phyloP scores from a whole-genome alignment of 495 filamentous ascomycete genomes.

The Talaromyces stipitatus region DNA sequence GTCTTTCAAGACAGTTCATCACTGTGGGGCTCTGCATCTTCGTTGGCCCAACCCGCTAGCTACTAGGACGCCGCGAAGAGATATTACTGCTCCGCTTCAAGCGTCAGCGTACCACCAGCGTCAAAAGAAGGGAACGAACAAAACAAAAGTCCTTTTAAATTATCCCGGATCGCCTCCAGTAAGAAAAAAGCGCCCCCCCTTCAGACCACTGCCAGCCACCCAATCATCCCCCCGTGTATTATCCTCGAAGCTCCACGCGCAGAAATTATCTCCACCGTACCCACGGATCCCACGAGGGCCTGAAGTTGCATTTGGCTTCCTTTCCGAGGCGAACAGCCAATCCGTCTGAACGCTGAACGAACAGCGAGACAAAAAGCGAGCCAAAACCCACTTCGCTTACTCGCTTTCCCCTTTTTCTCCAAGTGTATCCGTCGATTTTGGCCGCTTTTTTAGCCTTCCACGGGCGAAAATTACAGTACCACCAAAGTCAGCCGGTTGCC shows the following conservation, averaged over 20 bases:
- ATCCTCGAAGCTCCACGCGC: conserved; percentile 8
- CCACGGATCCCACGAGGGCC: conserved; percentile 27
- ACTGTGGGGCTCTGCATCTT: not conserved
- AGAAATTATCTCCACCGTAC: not conserved
- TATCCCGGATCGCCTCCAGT: conserved; percentile 2
- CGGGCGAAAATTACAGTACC: conserved; percentile 16
- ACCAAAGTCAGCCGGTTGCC: conserved; percentile 14
- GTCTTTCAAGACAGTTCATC: not conserved
- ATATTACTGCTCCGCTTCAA: conserved; percentile 3
- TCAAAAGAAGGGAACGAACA: not conserved
- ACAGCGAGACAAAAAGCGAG: not conserved
- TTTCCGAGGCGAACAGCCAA: conserved; percentile 20
- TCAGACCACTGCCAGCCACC: conserved; percentile 9
- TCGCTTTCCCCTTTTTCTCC: conserved; percentile 13
- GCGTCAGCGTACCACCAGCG: not conserved
- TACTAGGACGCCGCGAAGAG: conserved; percentile 3
- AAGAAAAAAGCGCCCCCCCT: conserved; percentile 4
- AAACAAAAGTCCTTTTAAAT: not conserved
- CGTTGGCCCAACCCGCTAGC: conserved; percentile 2
- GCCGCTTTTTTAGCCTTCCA: conserved; percentile 15
- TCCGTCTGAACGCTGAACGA: conserved; percentile 11
- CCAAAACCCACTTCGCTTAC: conserved; percentile 19
- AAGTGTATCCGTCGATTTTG: conserved; percentile 12
- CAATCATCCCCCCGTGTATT: conserved; percentile 28
- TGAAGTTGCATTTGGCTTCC: conserved; percentile 16